phyloP scores from a whole-genome alignment of 2,329 filamentous ascomycete species.

The Aureobasidium zeae region DNA sequence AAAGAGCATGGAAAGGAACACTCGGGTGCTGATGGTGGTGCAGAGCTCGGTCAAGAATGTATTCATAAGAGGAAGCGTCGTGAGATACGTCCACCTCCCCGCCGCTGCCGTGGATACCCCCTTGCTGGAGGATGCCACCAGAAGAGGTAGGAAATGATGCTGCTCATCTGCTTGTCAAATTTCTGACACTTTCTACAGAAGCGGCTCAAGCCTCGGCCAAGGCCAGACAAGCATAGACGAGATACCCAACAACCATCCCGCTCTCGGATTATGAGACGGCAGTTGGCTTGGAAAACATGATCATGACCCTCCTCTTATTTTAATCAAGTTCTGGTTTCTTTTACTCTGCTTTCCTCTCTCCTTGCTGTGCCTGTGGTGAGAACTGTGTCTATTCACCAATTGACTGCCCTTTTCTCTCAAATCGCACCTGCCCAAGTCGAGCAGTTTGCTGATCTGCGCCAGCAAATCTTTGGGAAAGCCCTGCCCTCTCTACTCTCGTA shows the following conservation, averaged over 20 bases:
- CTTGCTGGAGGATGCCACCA: slow-evolving; percentile 80
- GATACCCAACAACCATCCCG: slow-evolving; percentile 10
- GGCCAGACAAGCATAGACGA: slow-evolving; percentile 26
- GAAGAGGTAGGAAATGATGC: slow-evolving; percentile 55
- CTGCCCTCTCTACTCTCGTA: neutral
- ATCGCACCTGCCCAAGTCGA: neutral
- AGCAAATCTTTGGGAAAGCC: slow-evolving; percentile 5
- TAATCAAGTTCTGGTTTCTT: slow-evolving; percentile 14
- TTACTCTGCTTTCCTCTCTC: slow-evolving; percentile 1
- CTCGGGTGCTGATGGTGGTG: slow-evolving; percentile 5
- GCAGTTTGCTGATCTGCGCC: slow-evolving; percentile 1
- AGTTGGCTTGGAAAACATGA: slow-evolving; percentile 3
- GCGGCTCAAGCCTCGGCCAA: slow-evolving; percentile 28
- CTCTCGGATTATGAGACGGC: neutral
- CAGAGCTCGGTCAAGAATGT: slow-evolving; percentile 83
- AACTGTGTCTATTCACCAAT: neutral
- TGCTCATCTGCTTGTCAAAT: neutral
- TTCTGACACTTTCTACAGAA: slow-evolving; percentile 19
- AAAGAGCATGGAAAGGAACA: neutral
- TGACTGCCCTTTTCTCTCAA: neutral
- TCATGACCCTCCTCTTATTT: slow-evolving; percentile 11
- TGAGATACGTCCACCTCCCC: slow-evolving; percentile 84
- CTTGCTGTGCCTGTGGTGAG: neutral
- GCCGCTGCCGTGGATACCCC: slow-evolving; percentile 74
- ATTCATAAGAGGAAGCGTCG: slow-evolving; percentile 88